Evolutionary conservation across 768 basidiomycete genomes (phyloP).

Genomic region (Piloderma croceum): DNA sequence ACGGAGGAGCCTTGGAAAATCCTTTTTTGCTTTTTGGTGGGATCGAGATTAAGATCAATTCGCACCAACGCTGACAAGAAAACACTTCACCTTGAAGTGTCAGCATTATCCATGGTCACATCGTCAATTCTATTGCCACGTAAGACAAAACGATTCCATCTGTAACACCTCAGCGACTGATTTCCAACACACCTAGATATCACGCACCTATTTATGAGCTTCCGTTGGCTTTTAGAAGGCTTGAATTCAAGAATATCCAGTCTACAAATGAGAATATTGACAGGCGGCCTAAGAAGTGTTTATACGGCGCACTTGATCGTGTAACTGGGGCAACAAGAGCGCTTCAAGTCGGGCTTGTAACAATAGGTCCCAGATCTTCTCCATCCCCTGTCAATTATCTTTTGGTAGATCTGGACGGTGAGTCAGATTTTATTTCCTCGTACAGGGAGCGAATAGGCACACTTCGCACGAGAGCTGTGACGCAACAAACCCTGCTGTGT

Average conservation of each 20-base stretch:
- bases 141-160: slow-evolving; percentile 70
- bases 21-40: slow-evolving; percentile 16
- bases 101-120: slow-evolving; percentile 25
- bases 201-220: slow-evolving; percentile 62
- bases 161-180: slow-evolving; percentile 22
- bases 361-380: slow-evolving; percentile 77
- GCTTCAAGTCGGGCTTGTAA: slow-evolving; percentile 80
- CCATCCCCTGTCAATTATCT: slow-evolving; percentile 84
- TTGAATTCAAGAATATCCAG: slow-evolving; percentile 63
- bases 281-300: slow-evolving; percentile 5
- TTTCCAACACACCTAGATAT: too few species aligned
- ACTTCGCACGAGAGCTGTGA: slow-evolving; percentile 51
- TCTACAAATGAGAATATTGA: slow-evolving; percentile 30
- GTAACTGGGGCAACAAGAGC: slow-evolving; percentile 90
- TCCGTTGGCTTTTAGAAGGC: slow-evolving; percentile 68
- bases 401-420: slow-evolving; percentile 58
- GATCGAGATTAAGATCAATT: neutral
- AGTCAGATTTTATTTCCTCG: neutral
- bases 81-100: slow-evolving; percentile 12
- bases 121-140: slow-evolving; percentile 33
- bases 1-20: slow-evolving; percentile 21
- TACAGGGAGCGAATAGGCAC: slow-evolving; percentile 8
- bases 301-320: slow-evolving; percentile 68
- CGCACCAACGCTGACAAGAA: neutral
- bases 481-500: slow-evolving; percentile 46